Base-by-base conservation (phyloP, 129 eudicot genomes). In the Tanacetum coccineum region DNA sequence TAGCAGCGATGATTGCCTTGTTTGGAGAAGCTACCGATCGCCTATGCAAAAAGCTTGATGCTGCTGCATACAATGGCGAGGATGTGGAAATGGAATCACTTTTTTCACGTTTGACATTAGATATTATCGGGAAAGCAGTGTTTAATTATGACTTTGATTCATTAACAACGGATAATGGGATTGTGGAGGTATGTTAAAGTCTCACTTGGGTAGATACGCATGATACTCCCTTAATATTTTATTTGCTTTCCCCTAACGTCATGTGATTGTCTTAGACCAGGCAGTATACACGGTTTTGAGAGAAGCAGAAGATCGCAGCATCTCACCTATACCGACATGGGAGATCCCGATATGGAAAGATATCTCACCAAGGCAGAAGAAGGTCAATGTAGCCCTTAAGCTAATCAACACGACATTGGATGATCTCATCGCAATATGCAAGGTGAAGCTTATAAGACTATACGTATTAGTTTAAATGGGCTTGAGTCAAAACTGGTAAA, bases 41-140 rank as follows among this genome's bases (percentile, higher is more conserved):
- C 54, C 81, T 94, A 42, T 89, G 97, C 78, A 70, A 72, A 62
- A 94, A 89, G 85, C 95, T 94, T 46, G 99, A 94, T 66, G 78
- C 74, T 54, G 97, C 97, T 79, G 95, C 97, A 13, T 79, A 82
- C 59, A 81, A 86, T 66, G 94, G 93, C 13, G 99, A 94, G 69
- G 93, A 87, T 74, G 99, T 94, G 51, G 97, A 94, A 67, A 84
- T 94, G 99, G 99, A 94, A 80, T 94, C 97, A 26, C 95, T 94
- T 42, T 94, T 94, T 68, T 94, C 99, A 54, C 97, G 95, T 73
- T 62, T 94, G 78, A 94, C 99, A 8, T 79, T 94, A 71, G 99
- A 94, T 60, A 87, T 94, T 39, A 94, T 94, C 42, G 99, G 99
- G 66, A 94, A 94, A 82, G 92, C 99, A 19, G 97, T 94, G 14